Evolutionary conservation across 1,284 basidiomycete species (phyloP), one percentile per base, ranked within the genome.

Genomic region (Coriolopsis trogii): DNA sequence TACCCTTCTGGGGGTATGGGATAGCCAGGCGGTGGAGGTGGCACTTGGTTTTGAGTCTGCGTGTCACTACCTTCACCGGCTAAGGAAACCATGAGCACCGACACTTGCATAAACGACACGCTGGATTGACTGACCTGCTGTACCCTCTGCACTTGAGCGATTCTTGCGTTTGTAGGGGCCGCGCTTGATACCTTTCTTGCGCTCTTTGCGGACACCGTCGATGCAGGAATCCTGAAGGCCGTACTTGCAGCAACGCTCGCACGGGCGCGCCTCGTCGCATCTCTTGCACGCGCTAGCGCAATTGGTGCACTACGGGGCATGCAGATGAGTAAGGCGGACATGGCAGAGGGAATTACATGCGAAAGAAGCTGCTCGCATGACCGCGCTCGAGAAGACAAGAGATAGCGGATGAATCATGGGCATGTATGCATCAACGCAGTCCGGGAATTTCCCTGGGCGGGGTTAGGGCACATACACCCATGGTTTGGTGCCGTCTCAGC

Each of bases 221-320:
- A 83, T 67, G 64, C 91, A 93, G 0, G 76, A 72, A 20, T 86
- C 82, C 0, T 80, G 70, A 26, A 92, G 78, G 16, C 86, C 87
- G 67, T 93, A 93, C 69, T 93, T 93, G 65, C 82, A 65, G 64
- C 91, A 93, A 20, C 91, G 84, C 60, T 87, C 82, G 68, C 91
- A 93, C 3, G 91, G 91, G 5, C 91, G 81, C 3, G 70, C 71
- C 49, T 92, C 89, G 67, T 93, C 89, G 62, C 91, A 93, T 44
- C 90, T 86, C 66, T 93, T 93, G 72, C 91, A 93, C 0, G 91
- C 91, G 24, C 79, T 78, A 18, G 91, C 91, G 67, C 91, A 93
- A 64, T 92, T 91, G 2, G 89, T 91, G 70, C 91, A 93, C 81
- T 87, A 47, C 43, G 10, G 26, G 41, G 25, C 34, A 6, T 39